Conservation (phyloP, 2,329 filamentous ascomycete genomes). For the Stemphylium beticola region DNA sequence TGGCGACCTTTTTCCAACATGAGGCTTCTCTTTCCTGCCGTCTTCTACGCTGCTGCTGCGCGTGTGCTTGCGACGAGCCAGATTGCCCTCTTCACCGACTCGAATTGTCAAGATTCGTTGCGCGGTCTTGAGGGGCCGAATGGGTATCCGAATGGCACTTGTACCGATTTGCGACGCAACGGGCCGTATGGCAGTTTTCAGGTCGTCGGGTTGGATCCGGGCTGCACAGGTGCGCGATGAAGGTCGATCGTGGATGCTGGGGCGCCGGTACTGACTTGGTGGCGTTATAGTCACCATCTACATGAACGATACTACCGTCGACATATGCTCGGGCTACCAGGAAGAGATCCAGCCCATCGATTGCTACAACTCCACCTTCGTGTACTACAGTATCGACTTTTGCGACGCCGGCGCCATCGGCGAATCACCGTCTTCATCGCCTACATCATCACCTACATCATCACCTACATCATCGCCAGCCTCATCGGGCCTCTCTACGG, state of each 20-base stretch:
- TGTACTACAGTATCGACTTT: conserved; percentile 13
- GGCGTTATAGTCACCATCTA: conserved; percentile 8
- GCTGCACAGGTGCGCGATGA: conserved; percentile 28
- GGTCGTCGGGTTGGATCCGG: conserved; percentile 30
- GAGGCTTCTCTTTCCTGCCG: not conserved
- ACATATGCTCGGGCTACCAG: conserved; percentile 8
- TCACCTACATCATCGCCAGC: not conserved
- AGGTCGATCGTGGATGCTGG: not conserved
- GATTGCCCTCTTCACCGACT: conserved; percentile 19
- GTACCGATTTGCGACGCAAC: conserved; percentile 20
- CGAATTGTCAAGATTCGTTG: conserved; percentile 15
- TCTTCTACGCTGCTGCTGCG: not conserved
- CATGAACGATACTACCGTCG: conserved; percentile 5
- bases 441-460: not conserved
- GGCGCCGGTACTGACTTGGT: not conserved
- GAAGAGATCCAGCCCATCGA: conserved; percentile 10
- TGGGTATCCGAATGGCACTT: conserved; percentile 25
- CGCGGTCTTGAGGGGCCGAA: conserved; percentile 19
- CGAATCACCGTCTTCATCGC: not conserved
- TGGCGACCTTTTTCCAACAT: not conserved
- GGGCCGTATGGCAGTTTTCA: conserved; percentile 29
- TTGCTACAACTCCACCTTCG: conserved; percentile 13
- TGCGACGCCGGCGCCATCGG: not conserved
- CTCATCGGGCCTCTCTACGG: conserved; percentile 7
- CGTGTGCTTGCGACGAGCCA: conserved; percentile 2